Conservation (phyloP, 495 filamentous ascomycete species). For the Talaromyces nanjingensis region DNA sequence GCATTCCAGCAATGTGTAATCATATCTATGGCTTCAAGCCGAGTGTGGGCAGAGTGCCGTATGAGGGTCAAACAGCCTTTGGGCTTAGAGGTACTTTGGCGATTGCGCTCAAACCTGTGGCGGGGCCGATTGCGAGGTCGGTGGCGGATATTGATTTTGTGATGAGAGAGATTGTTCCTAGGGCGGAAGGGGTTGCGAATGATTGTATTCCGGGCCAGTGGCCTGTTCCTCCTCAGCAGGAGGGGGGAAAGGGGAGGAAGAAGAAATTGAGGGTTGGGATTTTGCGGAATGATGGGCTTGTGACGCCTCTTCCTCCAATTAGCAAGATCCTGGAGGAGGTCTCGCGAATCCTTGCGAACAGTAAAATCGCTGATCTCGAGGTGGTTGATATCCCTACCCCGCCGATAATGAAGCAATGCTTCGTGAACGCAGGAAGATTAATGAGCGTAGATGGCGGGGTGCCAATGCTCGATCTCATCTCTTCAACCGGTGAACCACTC, state of each 20-base stretch:
- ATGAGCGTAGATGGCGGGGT: constrained; percentile 50
- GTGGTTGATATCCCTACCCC: constrained; percentile 48
- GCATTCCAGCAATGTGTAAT: constrained; percentile 57
- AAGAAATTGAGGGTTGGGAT: constrained; percentile 48
- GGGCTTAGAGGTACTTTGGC: constrained; percentile 29
- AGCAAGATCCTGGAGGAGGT: constrained; percentile 46
- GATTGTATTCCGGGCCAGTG: constrained; percentile 47
- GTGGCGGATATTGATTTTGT: constrained; percentile 40
- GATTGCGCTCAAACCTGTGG: constrained; percentile 38
- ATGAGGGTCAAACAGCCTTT: constrained; percentile 32
- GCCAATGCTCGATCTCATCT: constrained; percentile 47
- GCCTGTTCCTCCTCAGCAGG: constrained; percentile 13
- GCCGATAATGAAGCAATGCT: constrained; percentile 40
- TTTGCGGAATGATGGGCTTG: constrained; percentile 48
- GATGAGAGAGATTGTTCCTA: constrained; percentile 43
- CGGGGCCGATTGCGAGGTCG: constrained; percentile 42
- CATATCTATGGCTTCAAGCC: constrained; percentile 62
- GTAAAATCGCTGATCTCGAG: constrained; percentile 31
- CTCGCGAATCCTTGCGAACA: constrained; percentile 28
- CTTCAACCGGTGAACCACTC: constrained; percentile 46
- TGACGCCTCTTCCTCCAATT: constrained; percentile 54
- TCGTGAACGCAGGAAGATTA: constrained; percentile 48
- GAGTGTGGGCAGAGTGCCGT: constrained; percentile 50
- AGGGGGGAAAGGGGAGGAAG: background rate
- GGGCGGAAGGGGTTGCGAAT: constrained; percentile 36